Evolutionary conservation across 495 filamentous ascomycete species (phyloP), one percentile per base, ranked within the genome.

Genomic region (Hypoxylon crocopeplum): DNA sequence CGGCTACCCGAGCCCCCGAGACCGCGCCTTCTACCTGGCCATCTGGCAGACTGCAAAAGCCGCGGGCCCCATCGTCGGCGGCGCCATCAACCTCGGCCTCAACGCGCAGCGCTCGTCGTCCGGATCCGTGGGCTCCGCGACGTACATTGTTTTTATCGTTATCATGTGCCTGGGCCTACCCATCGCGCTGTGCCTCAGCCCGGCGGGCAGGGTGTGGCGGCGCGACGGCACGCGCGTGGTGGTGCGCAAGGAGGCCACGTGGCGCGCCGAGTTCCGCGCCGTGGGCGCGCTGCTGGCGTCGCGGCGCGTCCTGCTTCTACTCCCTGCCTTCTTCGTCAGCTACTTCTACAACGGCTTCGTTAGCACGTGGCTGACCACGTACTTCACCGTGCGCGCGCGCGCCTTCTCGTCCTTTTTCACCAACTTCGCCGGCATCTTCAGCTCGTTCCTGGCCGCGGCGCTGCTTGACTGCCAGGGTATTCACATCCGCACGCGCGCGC

Each of bases 321-420:
- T 73, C 8, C 67, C 64, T n/a, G 67, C 69, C 5, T 70, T 72
- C 59, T 72, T 72, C 59, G 64, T 71, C 44, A 64, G 57, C 29
- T 73, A 68, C 44, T 70, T 73, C 54, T 73, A 73, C 62, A 70
- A 71, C 55, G 71, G 71, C 20, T 73, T 68, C 56, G 54, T 59
- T 7, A 66, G 60, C 53, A 70, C 71, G 0, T 73, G 65, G 54
- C 45, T 73, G 8, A 72, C 71, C 0, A 57, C 34, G 21, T 72
- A 73, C 63, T 73, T 73, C 39, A 72, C 71, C 20, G 71, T 73
- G 16, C 71, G 71, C 41, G 49, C 71, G 16, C 67, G 69, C 36
- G 67, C 66, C 39, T 69, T 69, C 33, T 62, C 59, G 21, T 58
- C 62, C 25, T 68, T 69, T 57, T 67, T 72, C 53, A 69, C 70